Conservation (phyloP, 495 filamentous ascomycete species). For the Xeromyces bisporus region DNA sequence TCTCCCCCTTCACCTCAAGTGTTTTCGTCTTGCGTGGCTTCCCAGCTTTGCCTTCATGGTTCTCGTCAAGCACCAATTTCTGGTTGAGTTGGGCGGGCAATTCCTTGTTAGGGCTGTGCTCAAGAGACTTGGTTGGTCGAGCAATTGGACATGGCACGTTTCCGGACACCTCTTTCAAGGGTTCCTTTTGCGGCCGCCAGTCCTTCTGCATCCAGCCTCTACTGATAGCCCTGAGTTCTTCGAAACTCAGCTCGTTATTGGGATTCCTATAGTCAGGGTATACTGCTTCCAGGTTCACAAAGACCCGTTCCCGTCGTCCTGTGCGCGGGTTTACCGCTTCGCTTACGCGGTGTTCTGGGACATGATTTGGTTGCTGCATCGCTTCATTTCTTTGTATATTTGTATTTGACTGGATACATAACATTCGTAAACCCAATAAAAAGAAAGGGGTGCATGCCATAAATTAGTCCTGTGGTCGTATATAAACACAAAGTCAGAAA, state of each 20-base stretch:
- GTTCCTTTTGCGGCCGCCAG: slow-evolving; percentile 36
- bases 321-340: slow-evolving; percentile 60
- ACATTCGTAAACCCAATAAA: slow-evolving; percentile 36
- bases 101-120: slow-evolving; percentile 5
- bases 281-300: slow-evolving; percentile 66
- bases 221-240: slow-evolving; percentile 68
- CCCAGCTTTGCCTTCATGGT: slow-evolving; percentile 17
- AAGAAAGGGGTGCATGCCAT: slow-evolving; percentile 40
- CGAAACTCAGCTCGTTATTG: slow-evolving; percentile 62
- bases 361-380: slow-evolving; percentile 13
- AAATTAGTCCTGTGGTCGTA: slow-evolving; percentile 96
- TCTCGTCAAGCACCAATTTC: slow-evolving; percentile 14
- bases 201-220: slow-evolving; percentile 60
- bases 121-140: slow-evolving; percentile 4
- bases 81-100: slow-evolving; percentile 13
- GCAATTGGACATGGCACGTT: slow-evolving; percentile 12
- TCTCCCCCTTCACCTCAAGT: slow-evolving; percentile 57
- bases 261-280: slow-evolving; percentile 61
- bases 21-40: slow-evolving; percentile 52
- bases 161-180: slow-evolving; percentile 24
- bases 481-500: slow-evolving; percentile 46
- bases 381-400: slow-evolving; percentile 24
- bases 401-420: slow-evolving; percentile 44
- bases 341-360: slow-evolving; percentile 41
- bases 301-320: slow-evolving; percentile 66